Evolutionary conservation across 2,329 filamentous ascomycete species (phyloP).

Genomic region (Penicillium sp.): DNA sequence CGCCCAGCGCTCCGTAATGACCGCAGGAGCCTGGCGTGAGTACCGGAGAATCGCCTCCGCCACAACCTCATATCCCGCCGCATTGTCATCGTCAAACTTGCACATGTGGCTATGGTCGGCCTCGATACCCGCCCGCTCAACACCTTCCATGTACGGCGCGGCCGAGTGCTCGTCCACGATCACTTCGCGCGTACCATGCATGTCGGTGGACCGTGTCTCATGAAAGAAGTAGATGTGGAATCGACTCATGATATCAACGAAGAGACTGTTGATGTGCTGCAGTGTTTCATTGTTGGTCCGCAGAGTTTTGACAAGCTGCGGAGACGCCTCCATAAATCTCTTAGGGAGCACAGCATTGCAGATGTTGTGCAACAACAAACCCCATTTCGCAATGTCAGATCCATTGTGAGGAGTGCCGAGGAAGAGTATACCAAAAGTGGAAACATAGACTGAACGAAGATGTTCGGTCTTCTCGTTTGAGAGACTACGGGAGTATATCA

Average conservation of each 20-base stretch:
- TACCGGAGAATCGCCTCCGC: slow-evolving; percentile 49
- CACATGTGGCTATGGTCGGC: slow-evolving; percentile 70
- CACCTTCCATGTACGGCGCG: slow-evolving; percentile 65
- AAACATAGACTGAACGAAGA: slow-evolving; percentile 66
- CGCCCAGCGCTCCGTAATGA: slow-evolving; percentile 58
- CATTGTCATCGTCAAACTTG: slow-evolving; percentile 63
- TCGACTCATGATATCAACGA: slow-evolving; percentile 66
- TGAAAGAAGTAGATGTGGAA: slow-evolving; percentile 76
- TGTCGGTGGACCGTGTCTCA: slow-evolving; percentile 68
- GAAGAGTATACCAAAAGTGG: slow-evolving; percentile 73
- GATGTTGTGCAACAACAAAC: slow-evolving; percentile 64
- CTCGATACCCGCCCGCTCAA: slow-evolving; percentile 71
- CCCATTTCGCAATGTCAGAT: slow-evolving; percentile 67
- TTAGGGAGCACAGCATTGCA: slow-evolving; percentile 63
- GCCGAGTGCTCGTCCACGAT: slow-evolving; percentile 71
- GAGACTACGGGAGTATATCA: slow-evolving; percentile 65
- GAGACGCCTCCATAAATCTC: slow-evolving; percentile 65
- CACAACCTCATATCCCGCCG: slow-evolving; percentile 62
- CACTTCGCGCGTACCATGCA: slow-evolving; percentile 61
- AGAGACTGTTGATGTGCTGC: slow-evolving; percentile 70
- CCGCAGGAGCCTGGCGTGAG: slow-evolving; percentile 51
- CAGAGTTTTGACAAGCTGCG: slow-evolving; percentile 66
- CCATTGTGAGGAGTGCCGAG: slow-evolving; percentile 74
- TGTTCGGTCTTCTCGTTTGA: slow-evolving; percentile 60
- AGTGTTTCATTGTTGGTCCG: slow-evolving; percentile 71